Evolutionary conservation across 2,329 filamentous ascomycete species (phyloP).

Genomic region (Xylaria sp.): DNA sequence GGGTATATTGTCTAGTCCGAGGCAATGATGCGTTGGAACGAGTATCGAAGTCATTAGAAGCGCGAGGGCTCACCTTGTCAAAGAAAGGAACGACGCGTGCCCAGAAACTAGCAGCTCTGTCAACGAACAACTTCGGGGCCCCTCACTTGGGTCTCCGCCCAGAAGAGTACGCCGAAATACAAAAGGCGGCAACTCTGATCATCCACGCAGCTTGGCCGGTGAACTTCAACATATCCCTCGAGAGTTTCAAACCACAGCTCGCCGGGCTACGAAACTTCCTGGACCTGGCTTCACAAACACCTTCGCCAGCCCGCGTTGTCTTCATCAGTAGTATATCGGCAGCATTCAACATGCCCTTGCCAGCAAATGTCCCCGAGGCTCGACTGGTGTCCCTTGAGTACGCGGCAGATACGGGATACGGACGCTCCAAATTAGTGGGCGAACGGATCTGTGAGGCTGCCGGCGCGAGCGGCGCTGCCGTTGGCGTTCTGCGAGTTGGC

Average conservation of each 20-base stretch:
- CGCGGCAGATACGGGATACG: conserved; percentile 50
- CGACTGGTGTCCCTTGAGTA: conserved; percentile 46
- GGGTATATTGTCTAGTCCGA: conserved; percentile 54
- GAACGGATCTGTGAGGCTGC: conserved; percentile 52
- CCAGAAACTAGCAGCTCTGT: conserved; percentile 51
- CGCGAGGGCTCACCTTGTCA: conserved; percentile 37
- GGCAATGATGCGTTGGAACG: conserved; percentile 38
- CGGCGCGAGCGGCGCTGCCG: conserved; percentile 39
- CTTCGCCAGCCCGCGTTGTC: conserved; percentile 50
- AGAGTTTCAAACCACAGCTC: conserved; percentile 59
- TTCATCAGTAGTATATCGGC: conserved; percentile 56
- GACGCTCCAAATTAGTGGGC: conserved; percentile 53
- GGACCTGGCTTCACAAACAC: conserved; percentile 49
- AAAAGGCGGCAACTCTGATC: conserved; percentile 52
- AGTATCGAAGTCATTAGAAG: conserved; percentile 39
- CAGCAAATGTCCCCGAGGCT: conserved; percentile 48
- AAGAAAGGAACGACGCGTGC: conserved; percentile 33
- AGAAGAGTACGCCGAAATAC: conserved; percentile 46
- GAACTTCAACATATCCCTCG: conserved; percentile 61
- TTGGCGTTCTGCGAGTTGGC: conserved; percentile 52
- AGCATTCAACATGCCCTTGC: conserved; percentile 47
- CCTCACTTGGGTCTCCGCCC: conserved; percentile 53
- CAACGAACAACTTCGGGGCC: conserved; percentile 54
- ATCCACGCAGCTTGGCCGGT: conserved; percentile 63
- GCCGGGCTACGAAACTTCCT: conserved; percentile 56